These are phyloP conservation scores for Candida insectorum DNA, from an alignment of 805 yeast species.

Conservation along the genomic window DNA sequence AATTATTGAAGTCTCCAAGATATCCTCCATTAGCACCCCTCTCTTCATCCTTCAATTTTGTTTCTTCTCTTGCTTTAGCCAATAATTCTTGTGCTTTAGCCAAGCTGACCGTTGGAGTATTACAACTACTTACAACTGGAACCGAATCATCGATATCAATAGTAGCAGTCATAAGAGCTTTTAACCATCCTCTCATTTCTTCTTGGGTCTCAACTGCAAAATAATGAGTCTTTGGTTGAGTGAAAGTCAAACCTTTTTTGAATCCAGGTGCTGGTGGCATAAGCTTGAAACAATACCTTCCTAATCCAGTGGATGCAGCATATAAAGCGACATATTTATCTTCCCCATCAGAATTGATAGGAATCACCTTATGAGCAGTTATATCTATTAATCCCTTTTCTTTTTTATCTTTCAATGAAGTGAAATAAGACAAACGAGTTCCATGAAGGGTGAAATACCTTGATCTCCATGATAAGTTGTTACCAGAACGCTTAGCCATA, in stretches of 20 bases:
- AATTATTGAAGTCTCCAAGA: constrained; percentile 12
- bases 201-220: constrained; percentile 91
- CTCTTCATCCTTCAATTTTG: constrained; percentile 52
- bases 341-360: constrained; percentile 44
- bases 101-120: constrained; percentile 91
- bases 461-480: constrained; percentile 83
- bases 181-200: constrained; percentile 94
- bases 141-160: constrained; percentile 92
- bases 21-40: constrained; percentile 26
- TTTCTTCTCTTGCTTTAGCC: constrained; percentile 77
- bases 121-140: constrained; percentile 89
- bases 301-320: constrained; percentile 92
- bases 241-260: constrained; percentile 89
- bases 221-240: constrained; percentile 93
- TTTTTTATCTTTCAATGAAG: constrained; percentile 68
- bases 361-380: constrained; percentile 88
- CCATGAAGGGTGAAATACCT: constrained; percentile 87
- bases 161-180: constrained; percentile 91
- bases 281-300: constrained; percentile 87
- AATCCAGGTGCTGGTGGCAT: constrained; percentile 98
- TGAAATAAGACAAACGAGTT: constrained; percentile 86
- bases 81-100: constrained; percentile 83
- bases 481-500: constrained; percentile 89
- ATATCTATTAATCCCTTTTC: constrained; percentile 95
- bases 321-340: constrained; percentile 82